Base-by-base conservation (phyloP, 1,284 basidiomycete genomes). In the Trichosporon coremiiforme region DNA sequence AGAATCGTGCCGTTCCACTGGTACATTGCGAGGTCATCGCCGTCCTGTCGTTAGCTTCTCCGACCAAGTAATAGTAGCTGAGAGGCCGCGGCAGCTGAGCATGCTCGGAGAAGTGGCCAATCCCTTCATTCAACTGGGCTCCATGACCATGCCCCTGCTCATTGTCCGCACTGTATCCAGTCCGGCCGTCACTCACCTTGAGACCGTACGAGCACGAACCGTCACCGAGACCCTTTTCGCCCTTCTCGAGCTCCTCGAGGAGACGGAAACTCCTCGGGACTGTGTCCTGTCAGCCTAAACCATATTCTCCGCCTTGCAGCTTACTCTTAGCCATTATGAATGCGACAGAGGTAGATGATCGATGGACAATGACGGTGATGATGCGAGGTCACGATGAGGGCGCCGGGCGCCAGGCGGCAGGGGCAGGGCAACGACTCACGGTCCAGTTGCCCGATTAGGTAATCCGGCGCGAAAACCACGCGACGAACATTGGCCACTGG, bases 1-100 rank as follows among this genome's bases (percentile, higher is more conserved):
- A 99, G 94, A 85, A 99, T 96, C 12, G 97, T 99, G 50, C 95
- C 96, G 81, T 97, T 98, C 96, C 96, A 99, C 81, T 95, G 88
- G 84, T 90, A 92, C 96, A 99, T 98, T 85, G 93, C 87, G 84
- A 95, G 90, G 87, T 96, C 94, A 80, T 97, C 94, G 77, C 90
- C 85, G 84, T 96, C 93, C 83, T 84, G 70, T 47, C 5, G 65
- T 33, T 31, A 60, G 53, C 33, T 55, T 15, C 36, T n/a, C n/a
- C n/a, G n/a, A n/a, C n/a, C n/a, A 38, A 13, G 9, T 12, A 47
- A 17, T 9, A 8, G n/a, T 33, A 33, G 3, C 33, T 33, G 8
- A 8, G 33, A 33, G 3, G 33, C 25, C 22, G 64, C 38, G 5
- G 7, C 7, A 57, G 55, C 47, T 41, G 33, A 17, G 33, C 3